Conservation (phyloP, 202 grass and related monocot species). For the Elaeis oleifera region DNA sequence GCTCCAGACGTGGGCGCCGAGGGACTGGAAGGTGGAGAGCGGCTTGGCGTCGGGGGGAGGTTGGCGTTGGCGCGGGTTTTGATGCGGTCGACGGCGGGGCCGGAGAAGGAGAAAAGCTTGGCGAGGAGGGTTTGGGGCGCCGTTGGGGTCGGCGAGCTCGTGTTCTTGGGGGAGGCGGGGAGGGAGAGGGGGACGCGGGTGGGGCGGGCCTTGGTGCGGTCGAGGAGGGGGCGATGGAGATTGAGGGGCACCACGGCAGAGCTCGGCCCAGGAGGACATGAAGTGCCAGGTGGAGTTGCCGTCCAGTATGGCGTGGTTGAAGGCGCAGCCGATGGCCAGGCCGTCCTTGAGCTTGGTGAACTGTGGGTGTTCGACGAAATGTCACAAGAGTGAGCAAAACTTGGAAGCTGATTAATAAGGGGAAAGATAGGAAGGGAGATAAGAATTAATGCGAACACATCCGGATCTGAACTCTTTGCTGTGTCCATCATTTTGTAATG, state of each 20-base stretch:
- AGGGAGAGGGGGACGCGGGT: conserved; percentile 49
- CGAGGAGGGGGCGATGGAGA: conserved; percentile 34
- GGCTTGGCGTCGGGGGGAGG: conserved; percentile 47
- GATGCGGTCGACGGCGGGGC: conserved; percentile 38
- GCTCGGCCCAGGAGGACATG: conserved; percentile 89
- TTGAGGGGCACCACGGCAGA: conserved; percentile 33
- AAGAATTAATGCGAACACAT: too few relatives aligned
- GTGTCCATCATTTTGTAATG: too few relatives aligned
- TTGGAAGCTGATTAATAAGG: too few relatives aligned
- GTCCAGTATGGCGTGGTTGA: conserved; percentile 95
- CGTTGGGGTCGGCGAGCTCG: conserved; percentile 74
- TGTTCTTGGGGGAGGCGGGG: conserved; percentile 47
- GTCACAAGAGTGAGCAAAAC: too few relatives aligned
- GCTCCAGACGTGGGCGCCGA: conserved; percentile 76
- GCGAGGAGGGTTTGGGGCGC: conserved; percentile 54
- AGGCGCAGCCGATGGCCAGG: conserved; percentile 72
- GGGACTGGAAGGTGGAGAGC: conserved; percentile 88
- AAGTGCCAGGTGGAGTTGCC: conserved; percentile 95
- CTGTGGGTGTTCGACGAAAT: conserved; percentile 21
- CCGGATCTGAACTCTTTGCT: too few relatives aligned
- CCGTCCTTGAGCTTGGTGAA: conserved; percentile 81
- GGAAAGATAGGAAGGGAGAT: too few relatives aligned
- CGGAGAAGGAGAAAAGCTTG: conserved; percentile 80
- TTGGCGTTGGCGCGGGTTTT: conserved; percentile 61
- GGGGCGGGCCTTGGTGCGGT: conserved; percentile 47